Evolutionary conservation across 1,284 basidiomycete genomes (phyloP).

Genomic region (Phellinidium pouzarii): DNA sequence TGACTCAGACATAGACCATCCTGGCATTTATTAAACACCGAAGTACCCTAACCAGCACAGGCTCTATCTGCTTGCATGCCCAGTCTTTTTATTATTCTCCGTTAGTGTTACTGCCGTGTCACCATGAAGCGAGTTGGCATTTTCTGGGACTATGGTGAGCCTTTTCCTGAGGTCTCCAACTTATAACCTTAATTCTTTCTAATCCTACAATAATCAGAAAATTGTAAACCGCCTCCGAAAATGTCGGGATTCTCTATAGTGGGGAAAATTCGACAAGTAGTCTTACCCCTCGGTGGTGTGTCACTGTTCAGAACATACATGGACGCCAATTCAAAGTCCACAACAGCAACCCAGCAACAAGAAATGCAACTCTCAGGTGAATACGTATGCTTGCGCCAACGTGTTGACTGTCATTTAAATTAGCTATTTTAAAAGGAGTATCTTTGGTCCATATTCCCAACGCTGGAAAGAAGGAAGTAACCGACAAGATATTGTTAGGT

Average conservation of each 20-base stretch:
- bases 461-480: constrained; percentile 34
- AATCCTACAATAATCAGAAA: constrained; percentile 36
- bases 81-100: neutral
- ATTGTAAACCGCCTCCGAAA: constrained; percentile 41
- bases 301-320: constrained; percentile 19
- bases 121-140: constrained; percentile 34
- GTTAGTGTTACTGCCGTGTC: neutral
- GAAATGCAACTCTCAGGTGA: neutral
- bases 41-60: neutral
- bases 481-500: constrained; percentile 34
- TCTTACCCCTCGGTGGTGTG: constrained; percentile 14
- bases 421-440: constrained; percentile 22
- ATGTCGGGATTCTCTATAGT: constrained; percentile 40
- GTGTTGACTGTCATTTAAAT: neutral
- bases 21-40: neutral
- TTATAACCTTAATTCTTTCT: neutral
- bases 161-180: neutral
- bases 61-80: neutral
- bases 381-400: neutral
- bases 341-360: neutral
- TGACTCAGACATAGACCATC: no score
- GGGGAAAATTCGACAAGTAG: constrained; percentile 17
- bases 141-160: constrained; percentile 55
- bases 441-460: constrained; percentile 37
- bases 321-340: constrained; percentile 23